These are phyloP conservation scores for Pichia terricola DNA, from an alignment of 1,139 yeast genomes.

Conservation along the genomic window DNA sequence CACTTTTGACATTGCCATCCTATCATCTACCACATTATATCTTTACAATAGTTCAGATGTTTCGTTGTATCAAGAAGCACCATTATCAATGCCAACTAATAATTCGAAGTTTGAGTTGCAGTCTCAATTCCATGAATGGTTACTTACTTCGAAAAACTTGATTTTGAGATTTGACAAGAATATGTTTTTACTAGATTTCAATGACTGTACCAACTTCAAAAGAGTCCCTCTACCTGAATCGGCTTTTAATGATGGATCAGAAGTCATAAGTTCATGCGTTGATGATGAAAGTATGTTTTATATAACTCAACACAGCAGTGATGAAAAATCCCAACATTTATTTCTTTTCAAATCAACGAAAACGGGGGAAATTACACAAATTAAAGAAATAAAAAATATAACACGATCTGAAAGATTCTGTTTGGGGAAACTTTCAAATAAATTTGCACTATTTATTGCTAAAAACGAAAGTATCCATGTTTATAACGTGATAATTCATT, in stretches of 20 bases:
- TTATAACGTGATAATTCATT: neutral
- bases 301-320: constrained; percentile 2
- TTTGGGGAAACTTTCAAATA: constrained; percentile 15
- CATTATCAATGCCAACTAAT: neutral
- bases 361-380: constrained; percentile 12
- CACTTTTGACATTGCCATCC: constrained; percentile 15
- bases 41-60: constrained; percentile 11
- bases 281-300: constrained; percentile 18
- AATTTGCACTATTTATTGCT: constrained; percentile 11
- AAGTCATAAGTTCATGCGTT: constrained; percentile 11
- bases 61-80: neutral
- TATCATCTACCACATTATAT: constrained; percentile 17
- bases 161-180: constrained; percentile 16
- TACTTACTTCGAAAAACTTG: constrained; percentile 16
- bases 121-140: constrained; percentile 11
- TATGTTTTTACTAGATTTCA: constrained; percentile 14
- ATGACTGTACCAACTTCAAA: constrained; percentile 15
- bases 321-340: constrained; percentile 1
- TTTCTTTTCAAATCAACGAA: constrained; percentile 14
- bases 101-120: neutral
- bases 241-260: neutral
- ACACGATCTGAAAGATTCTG: constrained; percentile 10
- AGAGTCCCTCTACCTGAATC: constrained; percentile 10
- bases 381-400: constrained; percentile 9
- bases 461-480: neutral